phyloP scores from a whole-genome alignment of 345 rosid species.

The Odontarrhena argentea region DNA sequence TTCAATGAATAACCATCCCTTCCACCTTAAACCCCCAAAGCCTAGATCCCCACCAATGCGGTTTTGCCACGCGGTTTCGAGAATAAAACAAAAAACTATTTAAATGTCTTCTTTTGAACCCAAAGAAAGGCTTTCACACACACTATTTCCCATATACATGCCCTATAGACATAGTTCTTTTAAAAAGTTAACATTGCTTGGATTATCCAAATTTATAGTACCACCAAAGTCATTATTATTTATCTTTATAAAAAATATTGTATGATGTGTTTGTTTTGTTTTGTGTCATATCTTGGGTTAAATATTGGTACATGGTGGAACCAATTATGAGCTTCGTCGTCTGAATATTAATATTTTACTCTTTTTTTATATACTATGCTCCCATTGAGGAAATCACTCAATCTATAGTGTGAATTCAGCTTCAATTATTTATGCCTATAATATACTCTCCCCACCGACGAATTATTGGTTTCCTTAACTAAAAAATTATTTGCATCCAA shows the following conservation, averaged over 20 bases:
- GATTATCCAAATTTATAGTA: conserved; percentile 39
- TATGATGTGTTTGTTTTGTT: conserved; percentile 30
- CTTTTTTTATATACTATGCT: conserved; percentile 35
- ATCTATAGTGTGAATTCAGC: conserved; percentile 38
- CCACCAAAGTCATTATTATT: conserved; percentile 24
- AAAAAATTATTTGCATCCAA: conserved; percentile 10
- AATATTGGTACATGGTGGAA: conserved; percentile 57
- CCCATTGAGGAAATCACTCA: conserved; percentile 42
- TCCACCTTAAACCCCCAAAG: conserved; percentile 49
- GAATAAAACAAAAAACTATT: neutral
- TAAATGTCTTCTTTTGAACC: conserved; percentile 20
- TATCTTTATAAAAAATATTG: neutral
- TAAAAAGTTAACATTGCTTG: conserved; percentile 50
- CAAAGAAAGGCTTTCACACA: conserved; percentile 23
- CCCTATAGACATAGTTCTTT: conserved; percentile 63
- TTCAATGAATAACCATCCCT: conserved; percentile 24
- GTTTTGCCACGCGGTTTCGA: conserved; percentile 49
- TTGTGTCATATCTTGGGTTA: conserved; percentile 35
- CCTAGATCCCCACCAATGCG: conserved; percentile 37
- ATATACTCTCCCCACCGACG: conserved; percentile 14
- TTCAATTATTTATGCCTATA: conserved; percentile 23
- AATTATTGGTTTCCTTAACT: neutral
- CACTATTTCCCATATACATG: conserved; percentile 48
- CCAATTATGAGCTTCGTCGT: conserved; percentile 64
- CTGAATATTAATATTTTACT: conserved; percentile 31